Base-by-base conservation (phyloP, 495 filamentous ascomycete genomes). In the Wilcoxina mikolae region DNA sequence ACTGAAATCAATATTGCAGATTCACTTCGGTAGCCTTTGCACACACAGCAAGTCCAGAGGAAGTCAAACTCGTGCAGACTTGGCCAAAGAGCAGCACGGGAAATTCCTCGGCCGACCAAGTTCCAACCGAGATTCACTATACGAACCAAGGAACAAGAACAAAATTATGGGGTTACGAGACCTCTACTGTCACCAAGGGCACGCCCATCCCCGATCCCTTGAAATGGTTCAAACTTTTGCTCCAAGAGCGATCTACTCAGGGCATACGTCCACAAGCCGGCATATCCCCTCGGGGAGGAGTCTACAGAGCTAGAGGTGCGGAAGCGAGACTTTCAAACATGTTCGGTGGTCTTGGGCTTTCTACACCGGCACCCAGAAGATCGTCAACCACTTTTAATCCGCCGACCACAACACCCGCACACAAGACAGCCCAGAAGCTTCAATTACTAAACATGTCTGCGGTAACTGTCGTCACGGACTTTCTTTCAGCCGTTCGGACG, bases 71-170 rank as follows among this genome's bases (percentile, higher is more conserved):
- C 56, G 83, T 87, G 68, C 85, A 85, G 68, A 82, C 78, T 18
- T 87, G 83, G 83, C 83, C 82, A 10, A 85, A 87, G 56, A 76
- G 78, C 44, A 80, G 80, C 66, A 81, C 78, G 18, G 80, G 78
- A 26, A 56, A 81, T 63, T 15, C 4, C 12, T 76, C 9, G 15
- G 24, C 51, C 23, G 62, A 82, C 64, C 81, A 82, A 64, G 79
- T 81, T 18, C 79, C 79, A 0, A 80, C 77, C 39, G 78, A 80
- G 62, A 75, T 82, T 52, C 70, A 74, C 23, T 82, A 82, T 64
- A 68, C 70, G 67, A 1, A 60, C 62, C 2, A 68, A 68, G 3
- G 68, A 54, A 22, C 24, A 15, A 31, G 39, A 74, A 81, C 42
- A 78, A 75, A 76, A 2, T 2, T 33, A 20, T 84, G 82, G 82